Conservation (phyloP, 2,329 filamentous ascomycete species). For the Thermomyces lanuginosus region DNA sequence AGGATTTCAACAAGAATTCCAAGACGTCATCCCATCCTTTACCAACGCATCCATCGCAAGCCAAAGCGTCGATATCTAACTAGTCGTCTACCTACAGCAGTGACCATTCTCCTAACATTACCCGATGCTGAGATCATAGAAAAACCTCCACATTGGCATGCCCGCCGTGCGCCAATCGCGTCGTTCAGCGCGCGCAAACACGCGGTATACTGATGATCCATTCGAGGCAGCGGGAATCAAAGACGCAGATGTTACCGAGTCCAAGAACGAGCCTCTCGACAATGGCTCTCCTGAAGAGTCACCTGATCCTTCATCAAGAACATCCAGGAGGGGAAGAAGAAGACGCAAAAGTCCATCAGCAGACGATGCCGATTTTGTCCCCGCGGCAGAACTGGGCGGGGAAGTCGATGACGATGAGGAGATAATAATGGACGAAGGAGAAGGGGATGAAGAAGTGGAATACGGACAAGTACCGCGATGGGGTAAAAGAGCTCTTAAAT, state of each 20-base stretch:
- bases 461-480: slow-evolving; percentile 1
- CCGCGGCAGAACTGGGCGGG: slow-evolving; percentile 8
- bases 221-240: slow-evolving; percentile 18
- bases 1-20: no score
- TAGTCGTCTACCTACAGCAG: no score
- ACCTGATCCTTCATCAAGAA: slow-evolving; percentile 7
- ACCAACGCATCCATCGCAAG: no score
- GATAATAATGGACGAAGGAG: slow-evolving; percentile 6
- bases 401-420: slow-evolving; percentile 6
- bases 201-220: slow-evolving; percentile 21
- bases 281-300: slow-evolving; percentile 18
- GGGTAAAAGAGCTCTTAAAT: background rate
- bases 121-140: background rate
- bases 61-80: no score
- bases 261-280: slow-evolving; percentile 17
- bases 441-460: slow-evolving; percentile 4
- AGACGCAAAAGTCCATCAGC: slow-evolving; percentile 10
- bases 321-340: slow-evolving; percentile 8
- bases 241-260: slow-evolving; percentile 7
- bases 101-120: no score
- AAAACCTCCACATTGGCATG: slow-evolving; percentile 5
- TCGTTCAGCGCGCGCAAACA: slow-evolving; percentile 13
- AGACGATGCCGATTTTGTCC: slow-evolving; percentile 2
- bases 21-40: no score
- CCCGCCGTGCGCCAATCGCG: slow-evolving; percentile 20